Percentiles rank a stretch among this genome's conserved stretches.
These are phyloP conservation scores for Sideroxylon spinosum DNA, from an alignment of 179 eudicot genomes.

Conservation along the genomic window DNA sequence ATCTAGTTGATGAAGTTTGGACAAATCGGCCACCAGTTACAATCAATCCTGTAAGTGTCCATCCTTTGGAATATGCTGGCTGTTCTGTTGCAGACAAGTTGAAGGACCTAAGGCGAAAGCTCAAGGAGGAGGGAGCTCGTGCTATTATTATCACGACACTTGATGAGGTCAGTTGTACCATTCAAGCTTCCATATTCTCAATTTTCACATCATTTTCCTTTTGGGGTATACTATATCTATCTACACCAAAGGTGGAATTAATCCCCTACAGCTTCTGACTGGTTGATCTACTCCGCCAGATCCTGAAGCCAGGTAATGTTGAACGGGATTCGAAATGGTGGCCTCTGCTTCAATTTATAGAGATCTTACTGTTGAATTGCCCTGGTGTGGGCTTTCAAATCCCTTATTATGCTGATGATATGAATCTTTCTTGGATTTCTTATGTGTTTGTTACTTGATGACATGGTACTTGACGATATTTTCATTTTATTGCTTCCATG, in stretches of 20 bases:
- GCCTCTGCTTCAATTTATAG: no score
- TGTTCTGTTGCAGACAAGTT: conserved; percentile 74
- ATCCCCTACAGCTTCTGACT: no score
- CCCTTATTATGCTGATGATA: background rate
- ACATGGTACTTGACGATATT: background rate
- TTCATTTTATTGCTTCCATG: conserved; percentile 11
- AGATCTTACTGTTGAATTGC: no score
- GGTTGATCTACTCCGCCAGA: no score
- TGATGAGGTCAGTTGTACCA: conserved; percentile 58
- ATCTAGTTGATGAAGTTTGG: conserved; percentile 93
- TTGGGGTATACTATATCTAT: background rate
- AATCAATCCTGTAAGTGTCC: conserved; percentile 62
- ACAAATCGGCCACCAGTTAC: conserved; percentile 58
- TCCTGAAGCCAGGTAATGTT: no score
- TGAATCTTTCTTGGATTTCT: background rate
- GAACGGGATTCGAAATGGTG: no score
- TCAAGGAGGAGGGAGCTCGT: conserved; percentile 58
- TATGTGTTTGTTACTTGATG: background rate
- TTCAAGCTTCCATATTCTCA: background rate
- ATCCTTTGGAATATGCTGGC: conserved; percentile 75
- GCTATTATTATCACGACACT: conserved; percentile 68
- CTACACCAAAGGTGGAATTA: no score
- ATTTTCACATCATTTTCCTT: background rate
- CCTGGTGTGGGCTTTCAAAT: background rate
- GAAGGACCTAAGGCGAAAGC: conserved; percentile 65